Base-by-base conservation (phyloP, 495 filamentous ascomycete species). In the Aspergillus nidulans region DNA sequence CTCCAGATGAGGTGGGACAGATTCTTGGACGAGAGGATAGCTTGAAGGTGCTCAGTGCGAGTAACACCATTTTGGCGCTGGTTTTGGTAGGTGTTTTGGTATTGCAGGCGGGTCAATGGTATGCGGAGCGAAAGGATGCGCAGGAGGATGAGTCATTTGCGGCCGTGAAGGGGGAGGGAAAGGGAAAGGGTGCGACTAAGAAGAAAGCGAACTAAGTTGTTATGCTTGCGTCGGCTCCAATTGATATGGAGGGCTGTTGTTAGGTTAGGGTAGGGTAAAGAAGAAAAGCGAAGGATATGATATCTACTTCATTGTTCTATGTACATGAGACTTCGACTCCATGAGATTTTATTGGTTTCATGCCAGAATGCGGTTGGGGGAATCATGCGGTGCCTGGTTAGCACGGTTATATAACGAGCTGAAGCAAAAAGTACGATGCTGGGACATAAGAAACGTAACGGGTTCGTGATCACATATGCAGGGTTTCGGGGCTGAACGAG, bases 101-200 rank as follows among this genome's bases (percentile, higher is more conserved):
- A 26, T 75, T 98, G 64, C 95, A 98, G 83, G 92, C 90, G 7
- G 94, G 95, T 12, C 92, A 97, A 79, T 98, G 94, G 94, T 98
- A 98, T 76, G 94, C 95, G 23, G 91, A 96, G 80, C 75, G 85
- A 57, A 96, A 94, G 81, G 91, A 97, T 69, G 76, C 76, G 65
- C 85, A 91, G 71, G 92, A 97, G 73, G 77, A 76, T 57, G 85
- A 82, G 67, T 74, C 74, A 59, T 76, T 88, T 52, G 48, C 41
- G 28, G 42, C 30, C 21, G 52, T 19, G 47, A 51, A 44, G 38
- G 56, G 41, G 20, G 38, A 39, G 38, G 25, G 24, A 38, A n/a
- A 51, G 42, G 23, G 20, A 16, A 34, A 36, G 36, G 46, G 24
- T 20, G 25, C 43, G 25, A 52, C 39, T 51, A 52, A 55, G 49